Conservation (phyloP, 2,329 filamentous ascomycete genomes). For the Fusarium illudens region DNA sequence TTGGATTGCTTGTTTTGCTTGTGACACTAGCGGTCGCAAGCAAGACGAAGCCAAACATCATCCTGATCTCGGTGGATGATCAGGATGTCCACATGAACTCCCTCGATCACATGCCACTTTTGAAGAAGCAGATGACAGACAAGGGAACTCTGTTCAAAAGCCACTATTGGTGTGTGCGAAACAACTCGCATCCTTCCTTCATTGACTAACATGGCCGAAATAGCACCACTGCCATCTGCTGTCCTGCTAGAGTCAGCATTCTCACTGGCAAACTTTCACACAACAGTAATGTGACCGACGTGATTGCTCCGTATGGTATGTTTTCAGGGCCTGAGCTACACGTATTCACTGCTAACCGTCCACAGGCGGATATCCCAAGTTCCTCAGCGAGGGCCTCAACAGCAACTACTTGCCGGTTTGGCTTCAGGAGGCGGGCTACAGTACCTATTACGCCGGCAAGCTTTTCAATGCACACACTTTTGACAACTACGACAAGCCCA, state of each 20-base stretch:
- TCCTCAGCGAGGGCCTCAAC: slow-evolving; percentile 70
- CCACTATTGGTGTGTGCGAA: slow-evolving; percentile 60
- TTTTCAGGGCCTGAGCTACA: too few relatives aligned
- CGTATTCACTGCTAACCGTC: too few relatives aligned
- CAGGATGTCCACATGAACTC: slow-evolving; percentile 70
- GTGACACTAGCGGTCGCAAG: not conserved
- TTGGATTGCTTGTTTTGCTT: not conserved
- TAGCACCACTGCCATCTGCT: slow-evolving; percentile 67
- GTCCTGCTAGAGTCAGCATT: slow-evolving; percentile 69
- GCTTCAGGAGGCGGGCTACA: slow-evolving; percentile 72
- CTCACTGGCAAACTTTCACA: slow-evolving; percentile 72
- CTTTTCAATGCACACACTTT: slow-evolving; percentile 70
- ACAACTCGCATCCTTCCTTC: too few relatives aligned
- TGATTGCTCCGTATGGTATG: slow-evolving; percentile 59
- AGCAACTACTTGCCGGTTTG: slow-evolving; percentile 68
- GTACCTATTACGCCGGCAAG: slow-evolving; percentile 76
- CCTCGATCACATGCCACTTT: slow-evolving; percentile 63
- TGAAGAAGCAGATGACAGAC: slow-evolving; percentile 62
- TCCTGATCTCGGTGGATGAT: slow-evolving; percentile 72
- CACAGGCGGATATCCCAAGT: slow-evolving; percentile 56
- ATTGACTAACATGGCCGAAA: not conserved
- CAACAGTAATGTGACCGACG: slow-evolving; percentile 72
- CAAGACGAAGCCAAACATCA: slow-evolving; percentile 58
- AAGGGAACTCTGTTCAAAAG: slow-evolving; percentile 66
- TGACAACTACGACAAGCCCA: slow-evolving; percentile 65